Base-by-base conservation (phyloP, 345 rosid species). In the Eucalyptus marginata region DNA sequence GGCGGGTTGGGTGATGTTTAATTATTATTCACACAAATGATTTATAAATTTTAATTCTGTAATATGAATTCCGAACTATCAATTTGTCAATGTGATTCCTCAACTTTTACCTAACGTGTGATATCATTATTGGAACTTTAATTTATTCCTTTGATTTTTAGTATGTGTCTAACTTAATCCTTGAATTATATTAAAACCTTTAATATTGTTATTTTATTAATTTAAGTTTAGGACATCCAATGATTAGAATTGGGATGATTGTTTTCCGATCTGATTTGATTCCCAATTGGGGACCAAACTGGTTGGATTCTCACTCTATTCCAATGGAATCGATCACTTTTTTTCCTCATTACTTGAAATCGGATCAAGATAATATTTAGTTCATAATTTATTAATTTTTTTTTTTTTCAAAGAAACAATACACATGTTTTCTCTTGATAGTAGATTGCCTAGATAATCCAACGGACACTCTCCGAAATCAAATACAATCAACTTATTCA, bases 81-180 rank as follows among this genome's bases (percentile, higher is more conserved):
- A 51, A 52, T 52, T 52, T 52, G 2, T 20, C 0, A 1, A 8
- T 0, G 0, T 20, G 25, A 52, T 52, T 52, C 29, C 29, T 62
- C 0, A 6, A 13, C 2, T 62, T 13, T 27, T 27, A 6, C 3
- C 0, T 4, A 80, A 36, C 0, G 1, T 4, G 2, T 3, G 10
- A n/a, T 80, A 33, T 0, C 0, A 3, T 36, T 16, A 52, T 79
- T 36, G 0, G 0, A 56, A 8, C 0, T 56, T 56, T 24, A 22
- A 56, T 4, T 24, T 24, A 24, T 24, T 24, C 6, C 4, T 52
- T 20, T 0, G 0, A 10, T 56, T 56, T 56, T 56, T 56, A 22
- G 0, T 24, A 56, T 24, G 0, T 10, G 0, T 8, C 2, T 0
- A 52, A 7, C 0, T 18, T 18, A 18, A 52, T 52, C 0, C 1